phyloP scores from a whole-genome alignment of 106 monocot genomes.

The Allium sativum region DNA sequence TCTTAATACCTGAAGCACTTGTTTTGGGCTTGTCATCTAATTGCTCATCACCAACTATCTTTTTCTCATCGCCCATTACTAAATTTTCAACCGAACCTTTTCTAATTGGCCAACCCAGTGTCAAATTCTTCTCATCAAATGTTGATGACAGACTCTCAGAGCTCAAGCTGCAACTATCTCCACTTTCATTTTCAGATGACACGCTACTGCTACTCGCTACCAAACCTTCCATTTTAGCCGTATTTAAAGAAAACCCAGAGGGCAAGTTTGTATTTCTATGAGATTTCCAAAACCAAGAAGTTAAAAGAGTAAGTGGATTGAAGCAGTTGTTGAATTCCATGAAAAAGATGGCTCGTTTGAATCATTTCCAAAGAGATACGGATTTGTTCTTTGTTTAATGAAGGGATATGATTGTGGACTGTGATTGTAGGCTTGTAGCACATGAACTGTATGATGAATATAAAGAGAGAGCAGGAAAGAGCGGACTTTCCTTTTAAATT shows the following conservation, averaged over 20 bases:
- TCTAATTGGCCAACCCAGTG: not conserved
- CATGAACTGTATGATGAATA: constrained; percentile 1
- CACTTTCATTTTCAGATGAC: not conserved
- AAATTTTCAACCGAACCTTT: not conserved
- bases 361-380: not conserved
- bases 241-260: not conserved
- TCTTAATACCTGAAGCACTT: not conserved
- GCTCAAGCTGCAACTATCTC: constrained; percentile 1
- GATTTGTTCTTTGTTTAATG: not conserved
- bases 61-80: not conserved
- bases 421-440: not conserved
- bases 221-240: not conserved
- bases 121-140: not conserved
- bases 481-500: not conserved
- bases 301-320: not conserved
- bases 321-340: not conserved
- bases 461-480: not conserved
- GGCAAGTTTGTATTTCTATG: not conserved
- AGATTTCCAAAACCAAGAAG: not conserved
- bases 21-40: not conserved
- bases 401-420: not conserved
- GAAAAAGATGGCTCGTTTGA: not conserved
- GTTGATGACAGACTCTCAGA: not conserved
- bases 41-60: not conserved
- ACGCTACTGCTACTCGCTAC: not conserved